phyloP scores from a whole-genome alignment of 257 asterid genomes.

The Solanum medicagineum region DNA sequence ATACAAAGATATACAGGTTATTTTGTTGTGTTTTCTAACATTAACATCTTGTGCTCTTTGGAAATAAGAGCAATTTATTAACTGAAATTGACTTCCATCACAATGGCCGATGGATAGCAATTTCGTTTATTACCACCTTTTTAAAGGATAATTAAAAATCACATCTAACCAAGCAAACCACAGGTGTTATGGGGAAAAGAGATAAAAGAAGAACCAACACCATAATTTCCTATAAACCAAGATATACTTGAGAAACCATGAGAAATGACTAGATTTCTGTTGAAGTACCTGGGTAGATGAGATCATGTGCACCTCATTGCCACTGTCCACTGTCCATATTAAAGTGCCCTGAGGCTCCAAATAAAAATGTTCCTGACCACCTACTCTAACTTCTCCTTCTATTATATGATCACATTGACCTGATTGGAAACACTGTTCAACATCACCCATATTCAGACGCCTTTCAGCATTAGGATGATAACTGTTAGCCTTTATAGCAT shows the following conservation, averaged over 20 bases:
- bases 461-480: conserved; percentile 69
- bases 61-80: not conserved
- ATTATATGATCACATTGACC: conserved; percentile 71
- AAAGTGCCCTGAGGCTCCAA: conserved; percentile 85
- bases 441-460: conserved; percentile 54
- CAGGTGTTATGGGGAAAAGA: not conserved
- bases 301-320: conserved; percentile 92
- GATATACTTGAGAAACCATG: not conserved
- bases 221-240: not conserved
- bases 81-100: not conserved
- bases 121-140: not conserved
- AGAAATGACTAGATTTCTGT: not conserved
- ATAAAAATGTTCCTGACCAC: conserved; percentile 97
- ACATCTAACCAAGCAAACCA: not conserved
- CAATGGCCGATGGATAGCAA: not conserved
- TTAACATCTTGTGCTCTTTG: not conserved
- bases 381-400: conserved; percentile 77
- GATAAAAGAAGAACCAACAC: not conserved
- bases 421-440: conserved; percentile 53
- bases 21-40: not conserved
- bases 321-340: conserved; percentile 81
- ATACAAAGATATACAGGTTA: not conserved
- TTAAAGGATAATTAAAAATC: not conserved
- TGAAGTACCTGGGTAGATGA: conserved; percentile 84
- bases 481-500: conserved; percentile 58